A percentile compares a stretch with the other conserved stretches of the same genome.
These are phyloP conservation scores for Petrea volubilis DNA, from an alignment of 257 asterid genomes.

Conservation along the genomic window DNA sequence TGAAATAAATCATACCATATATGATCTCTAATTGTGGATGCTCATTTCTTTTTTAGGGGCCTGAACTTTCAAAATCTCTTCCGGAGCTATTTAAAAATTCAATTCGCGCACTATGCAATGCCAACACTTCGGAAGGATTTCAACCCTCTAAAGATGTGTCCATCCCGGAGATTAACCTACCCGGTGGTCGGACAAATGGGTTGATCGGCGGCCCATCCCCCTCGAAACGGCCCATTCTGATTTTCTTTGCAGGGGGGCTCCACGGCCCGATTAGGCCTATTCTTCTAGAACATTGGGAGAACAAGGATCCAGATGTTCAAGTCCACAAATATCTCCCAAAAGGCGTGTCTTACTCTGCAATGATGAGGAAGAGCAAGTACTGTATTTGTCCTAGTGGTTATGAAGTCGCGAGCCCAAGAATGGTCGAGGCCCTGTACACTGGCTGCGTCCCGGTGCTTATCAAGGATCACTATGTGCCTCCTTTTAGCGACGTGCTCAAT, in stretches of 20 bases:
- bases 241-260: slow-evolving; percentile 81
- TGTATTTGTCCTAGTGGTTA: slow-evolving; percentile 88
- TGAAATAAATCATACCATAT: background rate
- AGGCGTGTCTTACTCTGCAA: slow-evolving; percentile 50
- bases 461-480: slow-evolving; percentile 62
- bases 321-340: slow-evolving; percentile 68
- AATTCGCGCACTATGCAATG: slow-evolving; percentile 80
- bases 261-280: slow-evolving; percentile 84
- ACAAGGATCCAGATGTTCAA: slow-evolving; percentile 66
- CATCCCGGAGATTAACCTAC: slow-evolving; percentile 76
- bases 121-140: slow-evolving; percentile 78
- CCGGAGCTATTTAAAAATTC: slow-evolving; percentile 69
- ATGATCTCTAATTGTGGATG: background rate
- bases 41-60: slow-evolving; percentile 52
- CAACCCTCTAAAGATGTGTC: slow-evolving; percentile 71
- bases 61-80: slow-evolving; percentile 63
- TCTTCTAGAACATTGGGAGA: slow-evolving; percentile 78
- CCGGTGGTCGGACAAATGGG: slow-evolving; percentile 62
- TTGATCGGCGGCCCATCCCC: slow-evolving; percentile 77
- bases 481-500: slow-evolving; percentile 72
- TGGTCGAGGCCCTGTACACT: slow-evolving; percentile 76
- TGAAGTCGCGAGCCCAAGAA: slow-evolving; percentile 83
- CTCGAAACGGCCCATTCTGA: slow-evolving; percentile 58
- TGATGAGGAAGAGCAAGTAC: slow-evolving; percentile 67
- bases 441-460: slow-evolving; percentile 76